Percentiles rank a stretch among this genome's conserved stretches.
These are phyloP conservation scores for Ananas comosus DNA, from an alignment of 176 grass and related monocot species.

Conservation along the genomic window DNA sequence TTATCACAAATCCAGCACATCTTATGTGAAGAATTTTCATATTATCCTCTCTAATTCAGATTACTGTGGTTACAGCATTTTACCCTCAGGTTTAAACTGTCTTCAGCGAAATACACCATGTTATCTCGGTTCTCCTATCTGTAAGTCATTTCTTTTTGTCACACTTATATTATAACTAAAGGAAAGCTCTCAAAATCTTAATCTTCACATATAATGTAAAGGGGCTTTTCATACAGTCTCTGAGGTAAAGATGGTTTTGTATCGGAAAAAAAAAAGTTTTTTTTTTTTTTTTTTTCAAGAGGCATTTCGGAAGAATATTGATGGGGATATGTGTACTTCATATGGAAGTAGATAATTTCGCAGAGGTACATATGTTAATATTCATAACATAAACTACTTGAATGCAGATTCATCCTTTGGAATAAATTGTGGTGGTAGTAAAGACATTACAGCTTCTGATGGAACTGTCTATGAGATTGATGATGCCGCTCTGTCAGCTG, in stretches of 20 bases:
- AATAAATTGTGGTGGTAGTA: constrained; percentile 44
- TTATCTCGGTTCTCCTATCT: constrained; percentile 40
- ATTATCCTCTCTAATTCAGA: not conserved
- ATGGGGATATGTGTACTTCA: too few species aligned
- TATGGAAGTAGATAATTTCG: not conserved
- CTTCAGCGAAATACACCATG: constrained; percentile 55
- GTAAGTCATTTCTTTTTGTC: constrained; percentile 24
- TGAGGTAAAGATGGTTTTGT: too few species aligned
- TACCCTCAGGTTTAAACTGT: constrained; percentile 48
- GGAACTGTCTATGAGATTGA: constrained; percentile 41
- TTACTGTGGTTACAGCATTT: constrained; percentile 25
- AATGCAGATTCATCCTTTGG: constrained; percentile 59
- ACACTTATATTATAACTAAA: not conserved
- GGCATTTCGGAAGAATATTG: too few species aligned
- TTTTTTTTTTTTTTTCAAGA: too few species aligned
- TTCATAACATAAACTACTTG: not conserved
- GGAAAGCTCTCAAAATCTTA: too few species aligned
- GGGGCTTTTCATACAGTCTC: too few species aligned
- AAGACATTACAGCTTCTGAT: constrained; percentile 46
- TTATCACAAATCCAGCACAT: constrained; percentile 1
- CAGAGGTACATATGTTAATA: not conserved
- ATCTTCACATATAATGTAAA: too few species aligned
- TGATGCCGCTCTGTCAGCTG: constrained; percentile 20
- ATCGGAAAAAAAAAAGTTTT: too few species aligned
- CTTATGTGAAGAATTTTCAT: not conserved